Evolutionary conservation across 352 stramenopile species (phyloP).

Genomic region (Blastocystis sp.): DNA sequence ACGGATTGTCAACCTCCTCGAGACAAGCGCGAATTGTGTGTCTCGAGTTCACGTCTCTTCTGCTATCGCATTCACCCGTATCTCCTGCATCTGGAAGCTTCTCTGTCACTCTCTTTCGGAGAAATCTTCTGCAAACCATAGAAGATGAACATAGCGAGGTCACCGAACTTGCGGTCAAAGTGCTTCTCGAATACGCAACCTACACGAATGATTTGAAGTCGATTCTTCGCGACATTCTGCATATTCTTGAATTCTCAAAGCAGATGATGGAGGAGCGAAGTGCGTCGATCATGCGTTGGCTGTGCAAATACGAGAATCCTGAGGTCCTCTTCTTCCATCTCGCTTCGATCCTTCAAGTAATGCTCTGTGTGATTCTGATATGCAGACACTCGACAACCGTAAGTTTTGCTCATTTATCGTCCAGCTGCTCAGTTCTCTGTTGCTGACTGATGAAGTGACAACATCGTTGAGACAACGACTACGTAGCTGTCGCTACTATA

Average conservation of each 20-base stretch:
- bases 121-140: slow-evolving; percentile 87
- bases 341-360: slow-evolving; percentile 81
- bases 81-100: slow-evolving; percentile 72
- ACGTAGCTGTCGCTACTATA: not conserved
- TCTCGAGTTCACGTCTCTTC: slow-evolving; percentile 93
- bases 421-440: slow-evolving; percentile 94
- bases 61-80: slow-evolving; percentile 69
- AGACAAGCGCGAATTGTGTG: slow-evolving; percentile 67
- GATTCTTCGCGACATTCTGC: slow-evolving; percentile 59
- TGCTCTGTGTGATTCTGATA: slow-evolving; percentile 64
- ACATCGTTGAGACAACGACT: slow-evolving; percentile 71
- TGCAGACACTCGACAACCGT: slow-evolving; percentile 67
- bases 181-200: slow-evolving; percentile 84
- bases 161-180: slow-evolving; percentile 88
- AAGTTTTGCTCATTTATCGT: slow-evolving; percentile 97
- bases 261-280: slow-evolving; percentile 82
- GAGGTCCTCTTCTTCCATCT: slow-evolving; percentile 96
- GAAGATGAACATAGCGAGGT: slow-evolving; percentile 89
- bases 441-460: slow-evolving; percentile 93
- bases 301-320: slow-evolving; percentile 91
- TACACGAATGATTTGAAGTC: slow-evolving; percentile 74
- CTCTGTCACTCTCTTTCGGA: slow-evolving; percentile 79
- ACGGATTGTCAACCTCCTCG: not conserved
- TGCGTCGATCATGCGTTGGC: slow-evolving; percentile 91
- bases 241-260: not conserved